phyloP scores from a whole-genome alignment of 2,329 filamentous ascomycete genomes.

The Didymella lethalis region DNA sequence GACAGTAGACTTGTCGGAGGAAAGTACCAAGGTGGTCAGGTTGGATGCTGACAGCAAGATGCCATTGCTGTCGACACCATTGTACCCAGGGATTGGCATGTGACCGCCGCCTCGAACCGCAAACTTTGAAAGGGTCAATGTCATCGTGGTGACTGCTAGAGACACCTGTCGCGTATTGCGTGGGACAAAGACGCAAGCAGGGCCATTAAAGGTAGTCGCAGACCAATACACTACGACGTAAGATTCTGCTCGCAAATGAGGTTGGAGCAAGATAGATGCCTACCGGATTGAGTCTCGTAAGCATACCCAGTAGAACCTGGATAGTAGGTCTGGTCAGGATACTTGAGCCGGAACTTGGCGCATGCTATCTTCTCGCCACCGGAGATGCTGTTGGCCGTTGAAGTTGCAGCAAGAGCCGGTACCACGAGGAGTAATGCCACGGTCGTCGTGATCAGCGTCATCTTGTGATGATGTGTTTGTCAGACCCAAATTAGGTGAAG shows the following conservation, averaged over 20 bases:
- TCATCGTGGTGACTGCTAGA: constrained; percentile 26
- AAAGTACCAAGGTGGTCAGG: constrained; percentile 32
- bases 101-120: constrained; percentile 36
- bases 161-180: constrained; percentile 29
- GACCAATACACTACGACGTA: constrained; percentile 22
- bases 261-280: neutral
- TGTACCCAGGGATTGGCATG: constrained; percentile 33
- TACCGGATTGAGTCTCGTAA: constrained; percentile 17
- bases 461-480: neutral
- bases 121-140: constrained; percentile 24
- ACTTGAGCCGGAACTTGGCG: constrained; percentile 8
- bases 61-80: constrained; percentile 28
- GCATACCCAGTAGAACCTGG: constrained; percentile 14
- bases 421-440: neutral
- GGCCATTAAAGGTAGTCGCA: constrained; percentile 20
- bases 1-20: constrained; percentile 32
- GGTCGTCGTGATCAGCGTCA: neutral
- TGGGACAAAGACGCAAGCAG: constrained; percentile 35
- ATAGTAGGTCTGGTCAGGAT: constrained; percentile 16
- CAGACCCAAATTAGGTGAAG: neutral
- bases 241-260: neutral
- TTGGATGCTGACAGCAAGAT: constrained; percentile 30
- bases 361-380: constrained; percentile 13
- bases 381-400: neutral
- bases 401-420: neutral